phyloP scores from a whole-genome alignment of 108 stramenopile species.

The Conticribra weissflogii region DNA sequence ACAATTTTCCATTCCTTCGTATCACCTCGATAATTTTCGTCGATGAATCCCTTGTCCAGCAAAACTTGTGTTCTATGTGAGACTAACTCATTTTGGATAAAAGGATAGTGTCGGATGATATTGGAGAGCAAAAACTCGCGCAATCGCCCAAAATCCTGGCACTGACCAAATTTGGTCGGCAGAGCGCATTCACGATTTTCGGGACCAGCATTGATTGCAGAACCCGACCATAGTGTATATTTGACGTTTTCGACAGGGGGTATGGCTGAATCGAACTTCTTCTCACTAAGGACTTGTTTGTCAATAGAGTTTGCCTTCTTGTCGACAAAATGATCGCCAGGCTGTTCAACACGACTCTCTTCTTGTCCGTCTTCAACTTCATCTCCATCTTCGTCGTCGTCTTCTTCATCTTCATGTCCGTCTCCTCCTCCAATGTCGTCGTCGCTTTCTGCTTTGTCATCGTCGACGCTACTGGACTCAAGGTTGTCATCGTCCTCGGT shows the following conservation, averaged over 20 bases:
- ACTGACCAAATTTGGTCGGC: no score
- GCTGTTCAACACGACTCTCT: no score
- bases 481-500: constrained; percentile 16
- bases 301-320: no score
- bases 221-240: no score
- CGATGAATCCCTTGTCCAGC: not conserved
- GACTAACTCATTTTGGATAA: not conserved
- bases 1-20: constrained; percentile 31
- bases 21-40: constrained; percentile 2
- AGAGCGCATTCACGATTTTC: no score
- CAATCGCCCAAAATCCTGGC: no score
- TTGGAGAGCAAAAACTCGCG: constrained; percentile 6
- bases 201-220: no score
- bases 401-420: not conserved
- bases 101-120: not conserved
- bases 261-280: no score
- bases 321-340: no score
- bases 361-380: not conserved
- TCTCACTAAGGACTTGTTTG: no score
- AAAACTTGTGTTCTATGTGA: constrained; percentile 5
- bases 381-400: constrained; percentile 2
- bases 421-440: not conserved
- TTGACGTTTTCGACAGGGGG: no score
- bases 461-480: not conserved
- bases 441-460: not conserved